phyloP scores from a whole-genome alignment of 2,329 filamentous ascomycete species.

The Cordyceps pruinosa region DNA sequence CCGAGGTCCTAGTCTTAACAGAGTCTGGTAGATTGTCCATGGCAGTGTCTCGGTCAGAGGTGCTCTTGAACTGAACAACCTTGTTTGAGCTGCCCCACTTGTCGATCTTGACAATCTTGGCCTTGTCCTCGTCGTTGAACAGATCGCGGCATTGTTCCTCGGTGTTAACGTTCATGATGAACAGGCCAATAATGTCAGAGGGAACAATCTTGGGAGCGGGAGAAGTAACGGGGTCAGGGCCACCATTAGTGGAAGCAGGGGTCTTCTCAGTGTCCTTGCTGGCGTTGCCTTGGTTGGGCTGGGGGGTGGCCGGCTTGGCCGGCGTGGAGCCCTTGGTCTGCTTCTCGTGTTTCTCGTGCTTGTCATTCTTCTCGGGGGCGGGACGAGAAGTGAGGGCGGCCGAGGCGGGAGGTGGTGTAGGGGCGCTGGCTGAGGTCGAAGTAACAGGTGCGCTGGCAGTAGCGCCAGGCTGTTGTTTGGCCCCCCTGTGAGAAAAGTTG shows the following conservation, averaged over 20 bases:
- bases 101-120: constrained; percentile 72
- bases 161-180: constrained; percentile 77
- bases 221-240: constrained; percentile 47
- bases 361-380: constrained; percentile 23
- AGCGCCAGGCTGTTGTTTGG: constrained; percentile 58
- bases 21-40: constrained; percentile 69
- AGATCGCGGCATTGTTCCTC: constrained; percentile 78
- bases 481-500: constrained; percentile 94
- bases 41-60: constrained; percentile 74
- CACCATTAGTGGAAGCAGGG: constrained; percentile 44
- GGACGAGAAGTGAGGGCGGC: constrained; percentile 25
- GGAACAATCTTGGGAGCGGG: constrained; percentile 52
- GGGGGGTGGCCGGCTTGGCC: constrained; percentile 38
- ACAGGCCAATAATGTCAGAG: constrained; percentile 74
- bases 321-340: constrained; percentile 30
- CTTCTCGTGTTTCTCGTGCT: constrained; percentile 14
- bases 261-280: constrained; percentile 53
- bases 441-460: constrained; percentile 27
- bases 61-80: constrained; percentile 76
- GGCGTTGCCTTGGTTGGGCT: constrained; percentile 39
- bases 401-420: constrained; percentile 25
- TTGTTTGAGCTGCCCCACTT: constrained; percentile 75
- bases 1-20: constrained; percentile 63
- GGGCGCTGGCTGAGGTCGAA: constrained; percentile 29
- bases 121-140: constrained; percentile 74